phyloP scores from a whole-genome alignment of 768 basidiomycete species.

The Cubamyces lactineus region DNA sequence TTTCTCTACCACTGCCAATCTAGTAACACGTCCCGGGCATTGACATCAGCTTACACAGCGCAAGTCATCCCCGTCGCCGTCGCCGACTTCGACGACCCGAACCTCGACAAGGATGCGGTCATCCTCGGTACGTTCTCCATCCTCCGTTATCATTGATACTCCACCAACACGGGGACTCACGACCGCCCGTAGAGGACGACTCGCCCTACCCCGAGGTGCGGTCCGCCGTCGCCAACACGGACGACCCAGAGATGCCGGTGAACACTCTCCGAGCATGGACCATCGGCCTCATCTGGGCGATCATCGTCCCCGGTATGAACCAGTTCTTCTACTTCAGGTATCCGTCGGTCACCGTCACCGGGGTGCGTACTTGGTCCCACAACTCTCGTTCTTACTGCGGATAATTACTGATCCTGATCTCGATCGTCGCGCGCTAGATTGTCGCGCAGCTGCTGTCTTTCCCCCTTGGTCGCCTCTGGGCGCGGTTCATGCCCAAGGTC shows the following conservation, averaged over 20 bases:
- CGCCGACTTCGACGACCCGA: constrained; percentile 39
- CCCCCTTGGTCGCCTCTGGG: constrained; percentile 66
- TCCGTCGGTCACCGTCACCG: constrained; percentile 44
- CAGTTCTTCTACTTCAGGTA: constrained; percentile 80
- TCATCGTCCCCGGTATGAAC: constrained; percentile 72
- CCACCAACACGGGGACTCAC: background rate
- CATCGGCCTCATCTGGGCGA: constrained; percentile 48
- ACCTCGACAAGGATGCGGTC: constrained; percentile 36
- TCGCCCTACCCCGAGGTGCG: constrained; percentile 59
- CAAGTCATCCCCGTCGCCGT: constrained; percentile 20
- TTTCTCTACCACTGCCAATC: background rate
- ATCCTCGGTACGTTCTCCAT: constrained; percentile 24
- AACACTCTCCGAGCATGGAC: constrained; percentile 43
- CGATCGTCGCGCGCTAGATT: constrained; percentile 35
- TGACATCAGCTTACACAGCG: background rate
- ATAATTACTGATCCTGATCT: constrained; percentile 11
- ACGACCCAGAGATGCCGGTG: constrained; percentile 46
- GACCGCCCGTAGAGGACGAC: constrained; percentile 41
- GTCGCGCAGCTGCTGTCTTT: constrained; percentile 73
- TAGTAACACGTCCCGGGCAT: background rate
- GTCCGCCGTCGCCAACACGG: constrained; percentile 52
- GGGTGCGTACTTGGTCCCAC: constrained; percentile 26
- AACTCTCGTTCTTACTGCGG: background rate
- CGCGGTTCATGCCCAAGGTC: constrained; percentile 53
- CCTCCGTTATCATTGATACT: background rate